Evolutionary conservation across 2,329 filamentous ascomycete species (phyloP).

Genomic region (Atkinsonella texensis): DNA sequence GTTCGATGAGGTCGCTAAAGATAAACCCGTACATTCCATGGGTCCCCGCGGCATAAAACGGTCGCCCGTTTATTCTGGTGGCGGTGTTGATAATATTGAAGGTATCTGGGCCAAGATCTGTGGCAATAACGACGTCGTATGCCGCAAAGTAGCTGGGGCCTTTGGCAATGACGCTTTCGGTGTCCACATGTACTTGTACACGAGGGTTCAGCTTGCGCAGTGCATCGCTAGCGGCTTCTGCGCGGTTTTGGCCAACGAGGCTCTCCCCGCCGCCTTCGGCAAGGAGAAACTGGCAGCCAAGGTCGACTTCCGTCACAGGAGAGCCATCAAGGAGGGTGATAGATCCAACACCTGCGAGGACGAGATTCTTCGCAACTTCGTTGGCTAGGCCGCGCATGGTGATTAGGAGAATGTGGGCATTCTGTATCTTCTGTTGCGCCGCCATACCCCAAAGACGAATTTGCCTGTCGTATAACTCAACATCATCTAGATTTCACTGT

Average conservation of each 20-base stretch:
- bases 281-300: conserved; percentile 76
- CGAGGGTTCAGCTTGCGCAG: conserved; percentile 83
- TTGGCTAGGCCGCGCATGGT: conserved; percentile 80
- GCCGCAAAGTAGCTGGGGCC: conserved; percentile 60
- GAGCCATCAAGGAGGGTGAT: conserved; percentile 79
- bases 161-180: conserved; percentile 54
- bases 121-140: conserved; percentile 83
- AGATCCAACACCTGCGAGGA: conserved; percentile 82
- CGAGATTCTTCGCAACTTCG: conserved; percentile 94
- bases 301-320: conserved; percentile 62
- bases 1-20: conserved; percentile 83
- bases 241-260: conserved; percentile 71
- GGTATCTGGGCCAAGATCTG: conserved; percentile 66
- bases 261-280: conserved; percentile 39
- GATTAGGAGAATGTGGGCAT: conserved; percentile 79
- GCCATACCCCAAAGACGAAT: conserved; percentile 95
- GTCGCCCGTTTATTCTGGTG: conserved; percentile 62
- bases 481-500: conserved; percentile 55
- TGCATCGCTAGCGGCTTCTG: conserved; percentile 64
- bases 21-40: conserved; percentile 93
- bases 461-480: conserved; percentile 93
- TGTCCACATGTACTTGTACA: conserved; percentile 63
- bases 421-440: conserved; percentile 85
- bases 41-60: conserved; percentile 80
- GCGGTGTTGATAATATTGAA: conserved; percentile 76